phyloP scores from a whole-genome alignment of 441 rosid species.

The Erodium texanum region DNA sequence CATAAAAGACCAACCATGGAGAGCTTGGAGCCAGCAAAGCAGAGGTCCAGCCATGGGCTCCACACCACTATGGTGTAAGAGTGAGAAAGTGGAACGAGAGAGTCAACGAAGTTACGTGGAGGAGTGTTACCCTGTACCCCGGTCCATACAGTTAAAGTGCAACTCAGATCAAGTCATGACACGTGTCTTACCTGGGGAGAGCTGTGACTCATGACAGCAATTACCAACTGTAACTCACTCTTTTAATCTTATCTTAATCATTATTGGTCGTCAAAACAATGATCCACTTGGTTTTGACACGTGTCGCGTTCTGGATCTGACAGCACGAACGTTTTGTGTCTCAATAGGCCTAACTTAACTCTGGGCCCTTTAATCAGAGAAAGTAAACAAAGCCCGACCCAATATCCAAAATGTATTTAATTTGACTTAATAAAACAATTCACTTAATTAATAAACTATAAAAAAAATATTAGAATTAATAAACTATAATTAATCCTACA shows the following conservation, averaged over 20 bases:
- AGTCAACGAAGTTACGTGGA: background rate
- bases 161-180: background rate
- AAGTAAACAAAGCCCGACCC: too few relatives aligned
- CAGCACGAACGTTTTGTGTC: too few relatives aligned
- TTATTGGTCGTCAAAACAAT: background rate
- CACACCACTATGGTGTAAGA: conserved; percentile 27
- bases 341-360: too few relatives aligned
- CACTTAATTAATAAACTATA: too few relatives aligned
- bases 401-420: too few relatives aligned
- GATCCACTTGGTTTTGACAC: background rate
- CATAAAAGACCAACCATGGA: conserved; percentile 58
- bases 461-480: too few relatives aligned
- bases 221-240: background rate
- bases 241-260: background rate
- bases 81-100: background rate
- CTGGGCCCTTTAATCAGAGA: too few relatives aligned
- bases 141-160: background rate
- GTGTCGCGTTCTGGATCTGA: background rate
- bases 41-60: conserved; percentile 62
- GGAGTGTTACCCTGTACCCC: background rate
- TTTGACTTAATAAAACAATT: too few relatives aligned
- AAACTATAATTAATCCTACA: too few relatives aligned
- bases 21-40: conserved; percentile 77
- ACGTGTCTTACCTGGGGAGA: background rate
- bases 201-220: background rate